Evolutionary conservation across 2,329 filamentous ascomycete genomes (phyloP).

Genomic region (Trichoderma arundinaceum): DNA sequence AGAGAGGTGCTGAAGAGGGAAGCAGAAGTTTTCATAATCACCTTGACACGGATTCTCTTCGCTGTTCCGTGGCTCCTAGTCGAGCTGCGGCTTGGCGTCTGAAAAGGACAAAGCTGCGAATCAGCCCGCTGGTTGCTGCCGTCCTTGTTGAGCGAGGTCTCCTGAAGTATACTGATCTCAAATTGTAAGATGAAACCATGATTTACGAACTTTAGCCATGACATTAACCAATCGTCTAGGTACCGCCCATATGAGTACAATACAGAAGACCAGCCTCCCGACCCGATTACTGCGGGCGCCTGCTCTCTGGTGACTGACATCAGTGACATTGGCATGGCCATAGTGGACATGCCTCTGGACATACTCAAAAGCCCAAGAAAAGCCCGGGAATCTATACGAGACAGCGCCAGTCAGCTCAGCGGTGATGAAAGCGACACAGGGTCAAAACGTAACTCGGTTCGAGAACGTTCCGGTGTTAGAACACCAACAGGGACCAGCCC

Average conservation of each 20-base stretch:
- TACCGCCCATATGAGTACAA: conserved; percentile 69
- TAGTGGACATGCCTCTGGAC: conserved; percentile 73
- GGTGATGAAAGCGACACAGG: conserved; percentile 21
- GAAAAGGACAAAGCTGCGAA: conserved; percentile 66
- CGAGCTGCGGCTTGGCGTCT: conserved; percentile 77
- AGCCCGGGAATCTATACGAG: neutral
- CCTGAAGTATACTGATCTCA: conserved; percentile 72
- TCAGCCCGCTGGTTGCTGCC: conserved; percentile 76
- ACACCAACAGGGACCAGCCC: neutral
- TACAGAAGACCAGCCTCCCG: conserved; percentile 77
- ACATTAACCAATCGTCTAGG: conserved; percentile 42
- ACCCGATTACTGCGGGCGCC: conserved; percentile 78
- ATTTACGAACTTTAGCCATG: too few relatives aligned
- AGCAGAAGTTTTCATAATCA: conserved; percentile 74
- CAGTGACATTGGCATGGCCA: conserved; percentile 78
- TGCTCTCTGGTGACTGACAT: conserved; percentile 83
- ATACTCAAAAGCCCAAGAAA: conserved; percentile 53
- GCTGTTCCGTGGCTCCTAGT: conserved; percentile 71
- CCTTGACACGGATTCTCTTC: conserved; percentile 67
- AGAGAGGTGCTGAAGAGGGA: conserved; percentile 67
- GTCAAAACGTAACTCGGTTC: conserved; percentile 29
- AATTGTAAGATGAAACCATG: conserved; percentile 61
- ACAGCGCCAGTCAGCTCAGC: conserved; percentile 27
- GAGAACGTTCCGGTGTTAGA: conserved; percentile 4
- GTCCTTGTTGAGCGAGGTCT: conserved; percentile 68